Conservation (phyloP, 176 grass and related monocot genomes). For the Urochloa ruziziensis region DNA sequence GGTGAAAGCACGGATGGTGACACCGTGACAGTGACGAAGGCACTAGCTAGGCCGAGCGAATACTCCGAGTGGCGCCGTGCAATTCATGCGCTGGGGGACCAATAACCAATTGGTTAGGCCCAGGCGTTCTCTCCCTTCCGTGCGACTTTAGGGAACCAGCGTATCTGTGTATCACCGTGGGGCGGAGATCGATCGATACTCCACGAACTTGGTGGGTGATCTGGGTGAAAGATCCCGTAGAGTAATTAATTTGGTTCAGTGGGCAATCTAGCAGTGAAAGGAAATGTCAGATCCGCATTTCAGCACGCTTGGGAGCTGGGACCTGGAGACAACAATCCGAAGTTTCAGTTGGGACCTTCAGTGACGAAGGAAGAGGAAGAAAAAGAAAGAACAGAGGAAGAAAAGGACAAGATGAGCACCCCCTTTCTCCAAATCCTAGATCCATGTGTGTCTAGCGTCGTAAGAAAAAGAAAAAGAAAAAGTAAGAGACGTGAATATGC, state of each 20-base stretch:
- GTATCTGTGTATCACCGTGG: background rate
- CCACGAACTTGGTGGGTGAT: background rate
- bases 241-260: slow-evolving; percentile 9
- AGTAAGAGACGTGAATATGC: too few species aligned
- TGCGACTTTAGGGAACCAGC: background rate
- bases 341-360: too few species aligned
- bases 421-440: too few species aligned
- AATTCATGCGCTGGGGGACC: background rate
- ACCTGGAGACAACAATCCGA: background rate
- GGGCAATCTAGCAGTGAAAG: background rate
- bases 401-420: too few species aligned
- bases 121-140: background rate
- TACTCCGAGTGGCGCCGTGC: background rate
- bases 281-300: background rate
- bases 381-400: too few species aligned
- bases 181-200: background rate
- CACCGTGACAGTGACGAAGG: too few species aligned
- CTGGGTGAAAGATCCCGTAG: background rate
- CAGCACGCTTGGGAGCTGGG: background rate
- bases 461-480: too few species aligned
- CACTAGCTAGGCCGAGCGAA: too few species aligned
- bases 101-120: too few species aligned
- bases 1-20: too few species aligned
- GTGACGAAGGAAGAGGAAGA: too few species aligned
- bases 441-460: too few species aligned